A percentile compares a stretch with the other conserved stretches of the same genome.
These are phyloP conservation scores for Pythium coloratum DNA, from an alignment of 352 stramenopile species.

Conservation along the genomic window DNA sequence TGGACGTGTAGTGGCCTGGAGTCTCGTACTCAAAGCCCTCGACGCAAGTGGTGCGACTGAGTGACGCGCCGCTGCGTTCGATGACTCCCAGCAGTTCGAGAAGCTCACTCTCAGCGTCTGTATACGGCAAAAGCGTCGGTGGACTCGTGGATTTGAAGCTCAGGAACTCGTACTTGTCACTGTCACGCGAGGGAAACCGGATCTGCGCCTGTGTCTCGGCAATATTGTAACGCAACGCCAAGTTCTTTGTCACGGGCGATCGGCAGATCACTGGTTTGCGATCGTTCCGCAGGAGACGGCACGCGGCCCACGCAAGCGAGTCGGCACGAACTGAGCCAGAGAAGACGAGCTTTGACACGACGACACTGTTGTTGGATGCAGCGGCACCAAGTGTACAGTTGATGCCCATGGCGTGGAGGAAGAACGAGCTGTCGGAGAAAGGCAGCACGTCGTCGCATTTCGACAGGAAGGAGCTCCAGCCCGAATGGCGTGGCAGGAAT, in stretches of 20 bases:
- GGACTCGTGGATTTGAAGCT: background rate
- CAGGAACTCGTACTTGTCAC: background rate
- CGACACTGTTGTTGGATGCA: background rate
- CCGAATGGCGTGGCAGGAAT: constrained; percentile 5
- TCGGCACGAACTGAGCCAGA: constrained; percentile 2
- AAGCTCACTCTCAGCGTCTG: constrained; percentile 17
- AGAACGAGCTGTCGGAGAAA: constrained; percentile 17
- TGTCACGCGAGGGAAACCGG: background rate
- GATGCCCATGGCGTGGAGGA: constrained; percentile 18
- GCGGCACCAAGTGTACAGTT: constrained; percentile 20
- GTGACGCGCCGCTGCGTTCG: background rate
- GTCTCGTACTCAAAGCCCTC: constrained; percentile 19
- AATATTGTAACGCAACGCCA: constrained; percentile 12
- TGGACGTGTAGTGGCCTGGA: constrained; percentile 15
- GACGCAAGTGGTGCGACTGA: constrained; percentile 10
- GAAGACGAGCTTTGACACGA: constrained; percentile 13
- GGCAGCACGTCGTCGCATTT: constrained; percentile 16
- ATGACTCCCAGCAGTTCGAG: constrained; percentile 21
- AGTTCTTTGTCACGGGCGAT: background rate
- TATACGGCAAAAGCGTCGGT: background rate
- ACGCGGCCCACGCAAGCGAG: constrained; percentile 19
- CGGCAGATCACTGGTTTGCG: constrained; percentile 19
- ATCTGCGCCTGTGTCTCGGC: constrained; percentile 15
- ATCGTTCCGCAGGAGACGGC: constrained; percentile 7
- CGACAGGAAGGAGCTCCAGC: constrained; percentile 24